These are phyloP conservation scores for Groenewaldozyma tartarivorans DNA, from an alignment of 805 yeast genomes.

Conservation along the genomic window DNA sequence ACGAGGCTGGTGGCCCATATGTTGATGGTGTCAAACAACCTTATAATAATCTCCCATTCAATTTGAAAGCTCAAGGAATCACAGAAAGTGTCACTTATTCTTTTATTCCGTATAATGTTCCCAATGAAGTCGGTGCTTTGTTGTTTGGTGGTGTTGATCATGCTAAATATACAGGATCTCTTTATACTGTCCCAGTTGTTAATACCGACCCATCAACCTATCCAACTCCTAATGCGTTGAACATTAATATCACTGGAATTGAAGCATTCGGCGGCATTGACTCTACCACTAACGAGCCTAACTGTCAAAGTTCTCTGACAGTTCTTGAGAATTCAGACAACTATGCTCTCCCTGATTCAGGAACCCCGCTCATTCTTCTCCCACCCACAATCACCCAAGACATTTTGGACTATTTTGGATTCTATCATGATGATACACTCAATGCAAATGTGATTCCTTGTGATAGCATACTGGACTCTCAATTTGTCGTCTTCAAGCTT, in stretches of 20 bases:
- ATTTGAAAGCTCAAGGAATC: constrained; percentile 32
- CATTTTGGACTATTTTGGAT: constrained; percentile 5
- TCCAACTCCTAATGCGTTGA: constrained; percentile 5
- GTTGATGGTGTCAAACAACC: neutral
- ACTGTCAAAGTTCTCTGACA: too few relatives aligned
- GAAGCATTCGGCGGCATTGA: constrained; percentile 3
- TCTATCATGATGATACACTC: too few relatives aligned
- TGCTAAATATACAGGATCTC: constrained; percentile 43
- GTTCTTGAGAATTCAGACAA: constrained; percentile 2
- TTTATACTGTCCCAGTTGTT: constrained; percentile 21
- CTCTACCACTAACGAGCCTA: neutral
- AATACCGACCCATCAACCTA: constrained; percentile 6
- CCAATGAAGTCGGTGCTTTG: constrained; percentile 35
- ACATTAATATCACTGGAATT: constrained; percentile 15
- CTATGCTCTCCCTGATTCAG: constrained; percentile 48
- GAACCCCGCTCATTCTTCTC: constrained; percentile 43
- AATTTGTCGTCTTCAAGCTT: too few relatives aligned
- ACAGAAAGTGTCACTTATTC: constrained; percentile 37
- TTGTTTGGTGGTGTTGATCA: constrained; percentile 67
- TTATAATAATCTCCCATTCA: constrained; percentile 25
- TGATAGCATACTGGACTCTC: too few relatives aligned
- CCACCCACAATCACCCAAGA: constrained; percentile 29
- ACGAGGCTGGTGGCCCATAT: constrained; percentile 27
- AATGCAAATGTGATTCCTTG: too few relatives aligned
- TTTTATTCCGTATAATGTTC: constrained; percentile 36